phyloP scores from a whole-genome alignment of 1,139 yeast genomes.

The Wickerhamiella infanticola region DNA sequence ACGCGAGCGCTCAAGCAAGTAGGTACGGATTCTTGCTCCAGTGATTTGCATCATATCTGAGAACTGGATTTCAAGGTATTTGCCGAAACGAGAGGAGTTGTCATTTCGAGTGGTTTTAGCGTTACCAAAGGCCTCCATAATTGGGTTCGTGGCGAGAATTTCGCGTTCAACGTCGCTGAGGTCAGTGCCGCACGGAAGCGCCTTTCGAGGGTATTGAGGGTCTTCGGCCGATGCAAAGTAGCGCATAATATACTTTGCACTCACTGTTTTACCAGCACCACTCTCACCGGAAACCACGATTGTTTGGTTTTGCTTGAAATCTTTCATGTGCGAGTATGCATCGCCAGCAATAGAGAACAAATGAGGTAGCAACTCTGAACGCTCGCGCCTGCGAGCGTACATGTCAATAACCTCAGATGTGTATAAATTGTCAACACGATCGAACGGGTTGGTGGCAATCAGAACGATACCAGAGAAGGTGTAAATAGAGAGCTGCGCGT shows the following conservation, averaged over 20 bases:
- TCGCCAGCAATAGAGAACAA: slow-evolving; percentile 96
- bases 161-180: slow-evolving; percentile 89
- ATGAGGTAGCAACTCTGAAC: slow-evolving; percentile 95
- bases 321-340: slow-evolving; percentile 89
- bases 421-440: slow-evolving; percentile 76
- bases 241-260: slow-evolving; percentile 95
- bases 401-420: slow-evolving; percentile 87
- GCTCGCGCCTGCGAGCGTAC: slow-evolving; percentile 64
- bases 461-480: slow-evolving; percentile 95
- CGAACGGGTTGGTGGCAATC: slow-evolving; percentile 94
- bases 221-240: slow-evolving; percentile 92
- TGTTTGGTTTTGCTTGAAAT: slow-evolving; percentile 74
- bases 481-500: slow-evolving; percentile 76
- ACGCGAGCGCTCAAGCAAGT: slow-evolving; percentile 82
- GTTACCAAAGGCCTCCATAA: slow-evolving; percentile 97
- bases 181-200: slow-evolving; percentile 29
- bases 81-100: slow-evolving; percentile 94
- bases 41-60: slow-evolving; percentile 59
- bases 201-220: slow-evolving; percentile 16
- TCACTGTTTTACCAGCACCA: slow-evolving; percentile 97
- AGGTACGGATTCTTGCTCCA: slow-evolving; percentile 90
- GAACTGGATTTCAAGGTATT: slow-evolving; percentile 81
- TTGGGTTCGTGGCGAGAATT: slow-evolving; percentile 92
- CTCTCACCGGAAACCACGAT: slow-evolving; percentile 96
- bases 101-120: slow-evolving; percentile 96